phyloP scores from a whole-genome alignment of 2,329 filamentous ascomycete genomes.

The Epichloe sibirici region DNA sequence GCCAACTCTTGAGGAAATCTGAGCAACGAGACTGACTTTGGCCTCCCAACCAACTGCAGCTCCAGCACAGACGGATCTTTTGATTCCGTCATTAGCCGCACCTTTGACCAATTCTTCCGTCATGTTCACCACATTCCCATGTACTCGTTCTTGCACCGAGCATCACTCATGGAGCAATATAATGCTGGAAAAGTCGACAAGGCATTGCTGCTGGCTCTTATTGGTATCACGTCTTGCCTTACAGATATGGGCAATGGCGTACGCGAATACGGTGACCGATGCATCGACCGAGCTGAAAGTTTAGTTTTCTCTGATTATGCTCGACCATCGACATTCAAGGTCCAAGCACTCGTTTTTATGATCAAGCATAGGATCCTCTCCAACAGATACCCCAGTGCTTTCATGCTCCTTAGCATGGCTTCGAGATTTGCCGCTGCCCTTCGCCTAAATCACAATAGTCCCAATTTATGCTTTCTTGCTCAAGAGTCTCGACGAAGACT shows the following conservation, averaged over 20 bases:
- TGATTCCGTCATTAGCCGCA: constrained; percentile 37
- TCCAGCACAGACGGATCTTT: constrained; percentile 28
- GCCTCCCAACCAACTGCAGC: constrained; percentile 10
- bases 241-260: constrained; percentile 41
- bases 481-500: constrained; percentile 31
- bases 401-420: constrained; percentile 31
- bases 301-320: constrained; percentile 41
- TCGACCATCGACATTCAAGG: constrained; percentile 43
- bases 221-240: constrained; percentile 44
- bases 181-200: constrained; percentile 44
- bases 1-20: background rate
- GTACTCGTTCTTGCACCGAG: constrained; percentile 46
- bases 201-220: constrained; percentile 38
- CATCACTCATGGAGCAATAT: constrained; percentile 47
- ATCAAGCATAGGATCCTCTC: constrained; percentile 33
- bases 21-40: background rate
- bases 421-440: constrained; percentile 31
- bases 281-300: constrained; percentile 41
- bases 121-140: constrained; percentile 48
- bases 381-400: constrained; percentile 31
- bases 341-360: constrained; percentile 34
- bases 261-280: constrained; percentile 39
- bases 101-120: constrained; percentile 45
- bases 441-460: constrained; percentile 30
- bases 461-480: constrained; percentile 26